Evolutionary conservation across 2,329 filamentous ascomycete genomes (phyloP).

Genomic region (Scedosporium boydii): DNA sequence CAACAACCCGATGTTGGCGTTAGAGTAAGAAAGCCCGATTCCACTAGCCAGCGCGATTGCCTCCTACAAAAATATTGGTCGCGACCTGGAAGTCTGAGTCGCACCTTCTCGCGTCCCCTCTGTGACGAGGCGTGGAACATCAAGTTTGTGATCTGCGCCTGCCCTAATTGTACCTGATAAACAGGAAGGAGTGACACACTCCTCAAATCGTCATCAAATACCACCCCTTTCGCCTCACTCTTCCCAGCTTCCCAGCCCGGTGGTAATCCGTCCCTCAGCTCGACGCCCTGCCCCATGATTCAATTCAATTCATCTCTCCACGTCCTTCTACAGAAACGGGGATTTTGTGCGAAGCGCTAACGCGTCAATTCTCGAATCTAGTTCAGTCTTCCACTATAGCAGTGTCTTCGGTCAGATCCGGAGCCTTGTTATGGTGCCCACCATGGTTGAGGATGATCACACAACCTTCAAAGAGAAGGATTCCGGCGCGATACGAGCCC

Average conservation of each 20-base stretch:
- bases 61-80: not conserved
- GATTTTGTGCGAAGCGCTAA: not conserved
- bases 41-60: not conserved
- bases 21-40: constrained; percentile 17
- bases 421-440: constrained; percentile 3
- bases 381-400: constrained; percentile 15
- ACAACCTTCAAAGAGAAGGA: not conserved
- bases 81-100: not conserved
- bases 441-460: not conserved
- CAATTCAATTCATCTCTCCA: not conserved
- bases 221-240: not conserved
- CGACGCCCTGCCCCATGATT: not conserved
- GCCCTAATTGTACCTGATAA: not conserved
- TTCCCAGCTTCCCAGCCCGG: not conserved
- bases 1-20: constrained; percentile 14
- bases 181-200: not conserved
- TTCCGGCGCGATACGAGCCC: not conserved
- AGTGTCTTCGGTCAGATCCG: constrained; percentile 17
- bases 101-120: not conserved
- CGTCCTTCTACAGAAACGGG: not conserved
- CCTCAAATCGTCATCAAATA: not conserved
- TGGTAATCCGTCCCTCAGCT: not conserved
- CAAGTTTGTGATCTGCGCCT: not conserved
- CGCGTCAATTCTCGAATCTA: not conserved
- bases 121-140: not conserved